phyloP scores from a whole-genome alignment of 495 filamentous ascomycete species.

The Tetracladium setigerum region DNA sequence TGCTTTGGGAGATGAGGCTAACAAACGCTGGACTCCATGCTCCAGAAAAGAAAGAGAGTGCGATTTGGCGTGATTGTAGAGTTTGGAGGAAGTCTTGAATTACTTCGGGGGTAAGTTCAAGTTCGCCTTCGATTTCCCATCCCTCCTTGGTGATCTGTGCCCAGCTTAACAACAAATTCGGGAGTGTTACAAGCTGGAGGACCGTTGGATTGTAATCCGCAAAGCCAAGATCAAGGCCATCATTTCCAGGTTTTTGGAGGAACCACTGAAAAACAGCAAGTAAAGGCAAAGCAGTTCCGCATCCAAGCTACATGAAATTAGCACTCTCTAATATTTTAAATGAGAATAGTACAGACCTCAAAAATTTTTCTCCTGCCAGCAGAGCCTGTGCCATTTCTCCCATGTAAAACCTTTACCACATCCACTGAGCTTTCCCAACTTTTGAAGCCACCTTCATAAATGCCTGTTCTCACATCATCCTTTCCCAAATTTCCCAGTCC shows the following conservation, averaged over 20 bases:
- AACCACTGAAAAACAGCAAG: constrained; percentile 66
- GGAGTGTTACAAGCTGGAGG: constrained; percentile 76
- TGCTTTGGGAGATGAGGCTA: constrained; percentile 37
- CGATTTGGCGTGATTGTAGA: constrained; percentile 47
- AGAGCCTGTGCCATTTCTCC: constrained; percentile 1
- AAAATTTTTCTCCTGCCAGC: constrained; percentile 45
- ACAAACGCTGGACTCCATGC: constrained; percentile 71
- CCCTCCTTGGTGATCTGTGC: constrained; percentile 30
- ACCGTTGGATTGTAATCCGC: constrained; percentile 89
- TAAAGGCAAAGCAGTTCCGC: constrained; percentile 82
- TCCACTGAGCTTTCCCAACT: constrained; percentile 96
- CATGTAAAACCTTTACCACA: constrained; percentile 60
- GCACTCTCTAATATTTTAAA: background rate
- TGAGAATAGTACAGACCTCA: constrained; percentile 51
- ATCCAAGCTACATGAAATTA: constrained; percentile 39
- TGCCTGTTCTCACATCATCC: constrained; percentile 78
- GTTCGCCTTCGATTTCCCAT: constrained; percentile 50
- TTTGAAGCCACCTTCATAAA: constrained; percentile 99
- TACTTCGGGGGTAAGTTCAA: constrained; percentile 65
- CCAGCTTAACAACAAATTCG: constrained; percentile 83
- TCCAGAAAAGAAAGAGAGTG: constrained; percentile 70
- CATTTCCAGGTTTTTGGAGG: constrained; percentile 11
- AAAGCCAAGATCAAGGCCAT: constrained; percentile 54
- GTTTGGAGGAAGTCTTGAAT: constrained; percentile 51
- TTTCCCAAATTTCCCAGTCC: constrained; percentile 51